Evolutionary conservation across 345 rosid species (phyloP).

Genomic region (Nephelium lappaceum): DNA sequence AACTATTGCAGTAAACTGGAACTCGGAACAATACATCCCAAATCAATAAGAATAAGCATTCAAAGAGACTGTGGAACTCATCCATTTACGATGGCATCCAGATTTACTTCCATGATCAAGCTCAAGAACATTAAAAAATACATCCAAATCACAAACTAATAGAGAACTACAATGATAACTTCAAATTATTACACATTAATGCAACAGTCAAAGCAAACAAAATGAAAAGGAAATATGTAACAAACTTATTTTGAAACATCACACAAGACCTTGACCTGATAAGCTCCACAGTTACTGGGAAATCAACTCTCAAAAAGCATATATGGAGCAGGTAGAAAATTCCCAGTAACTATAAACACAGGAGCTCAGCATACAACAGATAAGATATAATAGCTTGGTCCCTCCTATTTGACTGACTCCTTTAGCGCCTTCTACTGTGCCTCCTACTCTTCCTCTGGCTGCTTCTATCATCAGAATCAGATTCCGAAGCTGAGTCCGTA

Average conservation of each 20-base stretch:
- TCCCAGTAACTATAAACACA: not conserved
- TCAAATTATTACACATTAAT: slow-evolving; percentile 15
- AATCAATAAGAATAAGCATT: not conserved
- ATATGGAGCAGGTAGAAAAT: not conserved
- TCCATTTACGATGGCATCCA: too few species aligned
- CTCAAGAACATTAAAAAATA: not conserved
- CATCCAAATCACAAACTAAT: not conserved
- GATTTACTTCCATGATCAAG: not conserved
- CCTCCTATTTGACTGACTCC: not conserved
- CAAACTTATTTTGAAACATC: slow-evolving; percentile 9
- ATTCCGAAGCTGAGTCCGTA: slow-evolving; percentile 64
- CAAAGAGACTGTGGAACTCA: not conserved
- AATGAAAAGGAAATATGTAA: slow-evolving; percentile 2
- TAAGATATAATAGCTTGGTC: not conserved
- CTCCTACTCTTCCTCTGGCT: slow-evolving; percentile 66
- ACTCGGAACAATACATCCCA: not conserved
- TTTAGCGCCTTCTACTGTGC: slow-evolving; percentile 54
- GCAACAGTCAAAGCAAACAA: not conserved
- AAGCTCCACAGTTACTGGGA: slow-evolving; percentile 1
- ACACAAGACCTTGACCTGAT: not conserved
- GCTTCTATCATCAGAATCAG: slow-evolving; percentile 70
- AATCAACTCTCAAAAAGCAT: not conserved
- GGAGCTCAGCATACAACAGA: not conserved
- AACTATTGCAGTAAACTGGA: not conserved
- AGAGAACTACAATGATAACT: slow-evolving; percentile 5